These are phyloP conservation scores for Ceriops decandra DNA, from an alignment of 345 rosid genomes.

Conservation along the genomic window DNA sequence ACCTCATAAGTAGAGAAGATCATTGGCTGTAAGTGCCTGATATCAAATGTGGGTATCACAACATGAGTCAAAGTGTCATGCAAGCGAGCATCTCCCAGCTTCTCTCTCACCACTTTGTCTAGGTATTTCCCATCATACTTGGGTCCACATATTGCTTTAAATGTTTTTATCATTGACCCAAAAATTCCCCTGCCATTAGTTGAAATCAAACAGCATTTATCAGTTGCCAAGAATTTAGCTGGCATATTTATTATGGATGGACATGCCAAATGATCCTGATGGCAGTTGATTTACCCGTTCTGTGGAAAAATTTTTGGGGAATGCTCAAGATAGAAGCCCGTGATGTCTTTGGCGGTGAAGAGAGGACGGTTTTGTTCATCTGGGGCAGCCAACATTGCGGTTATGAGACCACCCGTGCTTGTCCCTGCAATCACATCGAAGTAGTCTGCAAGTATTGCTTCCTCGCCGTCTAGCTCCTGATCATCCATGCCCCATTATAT, in stretches of 20 bases:
- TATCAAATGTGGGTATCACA: constrained; percentile 73
- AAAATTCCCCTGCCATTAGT: neutral
- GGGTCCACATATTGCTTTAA: constrained; percentile 53
- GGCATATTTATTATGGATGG: too few species aligned
- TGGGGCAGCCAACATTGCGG: constrained; percentile 24
- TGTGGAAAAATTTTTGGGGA: constrained; percentile 62
- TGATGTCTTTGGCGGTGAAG: constrained; percentile 16
- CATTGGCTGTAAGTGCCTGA: constrained; percentile 55
- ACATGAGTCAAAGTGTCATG: constrained; percentile 57
- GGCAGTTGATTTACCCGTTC: constrained; percentile 12
- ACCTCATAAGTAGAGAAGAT: constrained; percentile 63
- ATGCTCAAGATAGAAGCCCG: constrained; percentile 33
- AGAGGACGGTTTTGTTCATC: constrained; percentile 4
- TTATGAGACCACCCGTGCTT: constrained; percentile 23
- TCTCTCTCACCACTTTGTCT: constrained; percentile 35
- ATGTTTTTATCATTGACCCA: neutral
- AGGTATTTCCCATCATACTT: constrained; percentile 57
- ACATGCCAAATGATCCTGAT: too few species aligned
- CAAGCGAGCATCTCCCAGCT: constrained; percentile 43
- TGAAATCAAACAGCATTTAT: neutral
- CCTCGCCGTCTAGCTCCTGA: constrained; percentile 15
- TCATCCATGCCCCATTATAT: neutral
- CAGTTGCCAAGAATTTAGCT: neutral
- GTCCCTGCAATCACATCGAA: constrained; percentile 24
- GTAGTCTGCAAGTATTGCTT: constrained; percentile 21